phyloP scores from a whole-genome alignment of 2,329 filamentous ascomycete species.

The Atkinsonella texensis region DNA sequence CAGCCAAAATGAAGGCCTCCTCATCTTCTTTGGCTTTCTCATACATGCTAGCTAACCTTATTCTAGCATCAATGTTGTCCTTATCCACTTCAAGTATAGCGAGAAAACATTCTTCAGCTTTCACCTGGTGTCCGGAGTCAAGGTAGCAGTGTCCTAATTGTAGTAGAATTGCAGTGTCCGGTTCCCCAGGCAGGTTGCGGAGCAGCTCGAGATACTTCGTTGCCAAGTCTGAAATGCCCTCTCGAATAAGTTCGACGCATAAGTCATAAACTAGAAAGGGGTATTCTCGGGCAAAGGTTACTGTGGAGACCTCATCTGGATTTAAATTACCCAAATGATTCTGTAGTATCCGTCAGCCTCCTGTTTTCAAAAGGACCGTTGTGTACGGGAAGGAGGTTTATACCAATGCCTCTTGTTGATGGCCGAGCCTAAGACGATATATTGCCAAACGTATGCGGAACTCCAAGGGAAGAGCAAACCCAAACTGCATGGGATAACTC shows the following conservation, averaged over 20 bases:
- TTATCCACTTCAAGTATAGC: constrained; percentile 61
- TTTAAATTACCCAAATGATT: constrained; percentile 60
- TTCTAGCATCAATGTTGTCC: constrained; percentile 62
- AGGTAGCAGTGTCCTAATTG: constrained; percentile 58
- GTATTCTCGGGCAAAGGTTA: constrained; percentile 48
- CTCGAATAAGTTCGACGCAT: constrained; percentile 30
- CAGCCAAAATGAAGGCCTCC: constrained; percentile 64
- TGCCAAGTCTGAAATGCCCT: constrained; percentile 24
- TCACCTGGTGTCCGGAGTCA: constrained; percentile 46
- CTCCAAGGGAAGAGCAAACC: constrained; percentile 63
- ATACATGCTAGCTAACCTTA: constrained; percentile 74
- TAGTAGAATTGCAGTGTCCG: constrained; percentile 40
- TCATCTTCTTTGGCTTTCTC: constrained; percentile 62
- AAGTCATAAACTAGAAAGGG: constrained; percentile 68
- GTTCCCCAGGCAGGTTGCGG: constrained; percentile 32
- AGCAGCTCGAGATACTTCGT: constrained; percentile 46
- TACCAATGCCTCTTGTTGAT: constrained; percentile 63
- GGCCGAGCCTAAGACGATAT: constrained; percentile 62
- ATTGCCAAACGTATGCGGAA: constrained; percentile 74
- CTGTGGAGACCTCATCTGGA: constrained; percentile 39
- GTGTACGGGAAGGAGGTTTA: constrained; percentile 16
- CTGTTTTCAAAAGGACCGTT: neutral
- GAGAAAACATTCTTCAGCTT: constrained; percentile 68
- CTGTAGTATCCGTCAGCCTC: constrained; percentile 22
- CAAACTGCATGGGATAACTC: constrained; percentile 51